phyloP scores from a whole-genome alignment of 768 basidiomycete species.

The Auricularia cornea region DNA sequence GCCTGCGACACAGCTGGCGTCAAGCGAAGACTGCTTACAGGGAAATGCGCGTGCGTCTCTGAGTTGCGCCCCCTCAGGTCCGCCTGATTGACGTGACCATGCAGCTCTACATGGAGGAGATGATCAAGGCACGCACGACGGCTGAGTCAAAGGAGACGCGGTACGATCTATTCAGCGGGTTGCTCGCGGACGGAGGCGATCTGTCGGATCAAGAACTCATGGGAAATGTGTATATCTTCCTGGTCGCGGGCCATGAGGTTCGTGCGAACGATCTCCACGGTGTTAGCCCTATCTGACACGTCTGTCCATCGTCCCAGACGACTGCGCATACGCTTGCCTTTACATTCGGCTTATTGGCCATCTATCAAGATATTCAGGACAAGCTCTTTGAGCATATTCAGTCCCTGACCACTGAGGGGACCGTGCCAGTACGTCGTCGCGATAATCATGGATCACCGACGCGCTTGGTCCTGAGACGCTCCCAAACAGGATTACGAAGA shows the following conservation, averaged over 20 bases:
- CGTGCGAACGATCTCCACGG: no score
- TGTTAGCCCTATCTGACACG: background rate
- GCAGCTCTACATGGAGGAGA: background rate
- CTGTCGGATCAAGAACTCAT: background rate
- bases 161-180: background rate
- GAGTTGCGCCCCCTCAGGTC: background rate
- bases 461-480: background rate
- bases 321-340: conserved; percentile 17
- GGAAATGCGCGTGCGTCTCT: background rate
- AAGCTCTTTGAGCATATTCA: conserved; percentile 7
- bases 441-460: background rate
- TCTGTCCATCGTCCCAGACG: conserved; percentile 8
- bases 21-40: background rate
- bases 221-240: conserved; percentile 8
- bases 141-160: background rate
- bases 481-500: background rate
- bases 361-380: conserved; percentile 17
- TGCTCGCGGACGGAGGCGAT: background rate
- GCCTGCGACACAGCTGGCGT: background rate
- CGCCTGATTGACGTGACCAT: background rate
- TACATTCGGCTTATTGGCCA: conserved; percentile 15
- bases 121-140: background rate
- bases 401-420: background rate
- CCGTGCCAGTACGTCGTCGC: background rate
- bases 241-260: conserved; percentile 19